Evolutionary conservation across 2,329 filamentous ascomycete species (phyloP).

Genomic region (Ophiostoma piceae): DNA sequence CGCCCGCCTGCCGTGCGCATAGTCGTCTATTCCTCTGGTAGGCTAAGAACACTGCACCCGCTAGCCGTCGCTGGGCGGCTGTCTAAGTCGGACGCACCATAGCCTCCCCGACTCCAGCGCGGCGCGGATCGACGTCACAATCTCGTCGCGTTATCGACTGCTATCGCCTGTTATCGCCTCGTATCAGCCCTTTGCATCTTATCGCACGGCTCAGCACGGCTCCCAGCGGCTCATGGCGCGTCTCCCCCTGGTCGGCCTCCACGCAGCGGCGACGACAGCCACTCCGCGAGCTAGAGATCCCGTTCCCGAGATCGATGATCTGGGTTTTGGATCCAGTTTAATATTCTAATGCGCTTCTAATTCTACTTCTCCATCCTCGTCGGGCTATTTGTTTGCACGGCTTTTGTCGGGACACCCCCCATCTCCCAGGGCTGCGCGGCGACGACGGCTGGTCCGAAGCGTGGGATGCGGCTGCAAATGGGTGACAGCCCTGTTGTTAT

Average conservation of each 20-base stretch:
- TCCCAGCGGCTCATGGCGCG: neutral
- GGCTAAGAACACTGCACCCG: neutral
- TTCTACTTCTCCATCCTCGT: neutral
- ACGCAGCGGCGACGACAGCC: conserved; percentile 4
- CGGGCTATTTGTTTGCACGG: neutral
- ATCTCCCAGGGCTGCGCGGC: conserved; percentile 2
- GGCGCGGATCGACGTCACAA: conserved; percentile 1
- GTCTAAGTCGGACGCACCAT: neutral
- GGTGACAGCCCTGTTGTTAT: neutral
- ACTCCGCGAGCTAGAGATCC: conserved; percentile 10
- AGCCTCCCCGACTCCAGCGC: conserved; percentile 2
- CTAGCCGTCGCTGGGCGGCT: conserved; percentile 1
- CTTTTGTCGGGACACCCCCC: conserved; percentile 3
- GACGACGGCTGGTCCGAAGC: neutral
- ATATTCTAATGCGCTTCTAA: neutral
- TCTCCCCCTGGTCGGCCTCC: neutral
- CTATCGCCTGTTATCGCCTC: neutral
- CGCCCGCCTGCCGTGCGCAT: neutral
- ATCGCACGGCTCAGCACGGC: conserved; percentile 9
- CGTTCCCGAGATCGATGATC: conserved; percentile 11
- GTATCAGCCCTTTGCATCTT: neutral
- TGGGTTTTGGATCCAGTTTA: neutral
- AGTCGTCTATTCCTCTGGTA: neutral
- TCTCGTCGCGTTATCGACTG: neutral
- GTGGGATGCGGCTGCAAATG: neutral